Evolutionary conservation across 2,329 filamentous ascomycete species (phyloP).

Genomic region (Colletotrichum lupini): DNA sequence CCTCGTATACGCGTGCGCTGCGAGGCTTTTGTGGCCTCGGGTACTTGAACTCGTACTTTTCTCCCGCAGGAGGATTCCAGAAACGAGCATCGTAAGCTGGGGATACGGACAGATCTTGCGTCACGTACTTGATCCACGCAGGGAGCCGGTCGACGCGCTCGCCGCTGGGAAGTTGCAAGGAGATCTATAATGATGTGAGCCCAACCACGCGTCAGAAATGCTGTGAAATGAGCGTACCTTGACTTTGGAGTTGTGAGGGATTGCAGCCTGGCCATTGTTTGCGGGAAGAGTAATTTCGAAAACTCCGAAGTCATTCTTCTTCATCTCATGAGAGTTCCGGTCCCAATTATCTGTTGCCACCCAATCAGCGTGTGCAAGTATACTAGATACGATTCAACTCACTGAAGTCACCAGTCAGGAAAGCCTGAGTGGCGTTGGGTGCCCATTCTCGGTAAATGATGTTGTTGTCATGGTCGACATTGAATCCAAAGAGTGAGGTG

Average conservation of each 20-base stretch:
- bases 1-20: slow-evolving; percentile 95
- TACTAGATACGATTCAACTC: slow-evolving; percentile 45
- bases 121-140: slow-evolving; percentile 97
- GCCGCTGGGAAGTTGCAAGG: slow-evolving; percentile 81
- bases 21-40: slow-evolving; percentile 82
- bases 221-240: slow-evolving; percentile 70
- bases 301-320: slow-evolving; percentile 84
- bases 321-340: slow-evolving; percentile 85
- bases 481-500: slow-evolving; percentile 87
- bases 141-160: slow-evolving; percentile 89
- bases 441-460: slow-evolving; percentile 97
- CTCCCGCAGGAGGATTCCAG: slow-evolving; percentile 87
- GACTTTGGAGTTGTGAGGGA: slow-evolving; percentile 93
- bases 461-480: slow-evolving; percentile 82
- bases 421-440: slow-evolving; percentile 86
- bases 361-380: background rate
- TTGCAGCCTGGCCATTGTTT: slow-evolving; percentile 78
- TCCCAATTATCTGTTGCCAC: slow-evolving; percentile 81
- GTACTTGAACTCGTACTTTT: slow-evolving; percentile 89
- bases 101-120: slow-evolving; percentile 89
- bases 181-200: slow-evolving; percentile 68
- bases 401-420: slow-evolving; percentile 96
- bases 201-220: background rate
- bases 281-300: slow-evolving; percentile 86
- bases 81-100: slow-evolving; percentile 95